Evolutionary conservation across 768 basidiomycete genomes (phyloP).

Genomic region (Dentipellis sp.): DNA sequence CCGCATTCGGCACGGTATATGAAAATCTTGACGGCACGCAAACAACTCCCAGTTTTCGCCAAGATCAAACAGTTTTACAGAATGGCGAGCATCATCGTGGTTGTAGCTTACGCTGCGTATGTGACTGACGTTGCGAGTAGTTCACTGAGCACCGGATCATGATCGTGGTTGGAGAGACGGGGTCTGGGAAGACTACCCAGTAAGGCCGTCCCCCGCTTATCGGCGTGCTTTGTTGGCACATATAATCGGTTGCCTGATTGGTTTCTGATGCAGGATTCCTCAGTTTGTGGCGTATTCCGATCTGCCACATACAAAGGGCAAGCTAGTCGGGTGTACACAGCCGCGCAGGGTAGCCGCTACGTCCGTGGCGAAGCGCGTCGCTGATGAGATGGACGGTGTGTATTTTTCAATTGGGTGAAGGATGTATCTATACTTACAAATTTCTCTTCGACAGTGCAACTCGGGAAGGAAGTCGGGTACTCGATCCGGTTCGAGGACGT

Average conservation of each 20-base stretch:
- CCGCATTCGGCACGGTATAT: conserved; percentile 74
- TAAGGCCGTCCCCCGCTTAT: conserved; percentile 26
- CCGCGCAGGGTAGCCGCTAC: conserved; percentile 95
- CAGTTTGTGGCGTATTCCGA: conserved; percentile 95
- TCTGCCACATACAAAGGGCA: conserved; percentile 81
- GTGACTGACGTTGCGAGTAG: too few relatives aligned
- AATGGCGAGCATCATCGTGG: conserved; percentile 60
- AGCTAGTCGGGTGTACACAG: conserved; percentile 93
- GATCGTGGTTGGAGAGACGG: conserved; percentile 90
- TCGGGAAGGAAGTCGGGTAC: conserved; percentile 95
- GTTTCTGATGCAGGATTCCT: conserved; percentile 58
- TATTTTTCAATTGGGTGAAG: neutral
- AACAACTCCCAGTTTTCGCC: conserved; percentile 82
- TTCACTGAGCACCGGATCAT: conserved; percentile 76
- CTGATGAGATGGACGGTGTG: conserved; percentile 97
- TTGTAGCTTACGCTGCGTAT: too few relatives aligned
- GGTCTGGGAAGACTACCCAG: conserved; percentile 95
- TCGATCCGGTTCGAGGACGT: conserved; percentile 98
- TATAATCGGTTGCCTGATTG: neutral
- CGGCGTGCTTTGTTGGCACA: neutral
- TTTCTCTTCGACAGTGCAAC: conserved; percentile 47
- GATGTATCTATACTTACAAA: conserved; percentile 3
- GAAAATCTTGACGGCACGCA: conserved; percentile 78
- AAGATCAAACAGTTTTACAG: conserved; percentile 92
- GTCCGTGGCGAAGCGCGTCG: conserved; percentile 97